Evolutionary conservation across 176 grass and related monocot genomes (phyloP).

Genomic region (Oryza glumipatula): DNA sequence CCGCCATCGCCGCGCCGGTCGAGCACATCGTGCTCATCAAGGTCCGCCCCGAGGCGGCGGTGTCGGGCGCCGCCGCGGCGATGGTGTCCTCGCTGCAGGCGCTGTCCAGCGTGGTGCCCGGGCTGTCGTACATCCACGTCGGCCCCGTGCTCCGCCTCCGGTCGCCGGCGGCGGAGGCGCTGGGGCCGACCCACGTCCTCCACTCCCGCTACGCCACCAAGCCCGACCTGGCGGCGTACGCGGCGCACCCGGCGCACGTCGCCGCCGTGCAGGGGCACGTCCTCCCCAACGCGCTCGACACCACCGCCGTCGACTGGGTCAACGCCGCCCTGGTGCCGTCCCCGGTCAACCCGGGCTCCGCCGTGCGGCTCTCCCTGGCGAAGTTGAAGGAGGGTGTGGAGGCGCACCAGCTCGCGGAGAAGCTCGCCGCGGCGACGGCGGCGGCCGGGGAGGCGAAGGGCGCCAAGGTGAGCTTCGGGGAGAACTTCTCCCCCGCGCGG

Average conservation of each 20-base stretch:
- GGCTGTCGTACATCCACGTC: slow-evolving; percentile 69
- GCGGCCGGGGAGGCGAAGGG: slow-evolving; percentile 43
- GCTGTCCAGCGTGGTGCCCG: slow-evolving; percentile 57
- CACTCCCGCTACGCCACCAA: slow-evolving; percentile 85
- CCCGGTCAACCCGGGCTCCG: slow-evolving; percentile 48
- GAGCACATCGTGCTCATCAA: slow-evolving; percentile 98
- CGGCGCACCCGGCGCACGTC: slow-evolving; percentile 68
- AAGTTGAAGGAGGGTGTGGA: slow-evolving; percentile 64
- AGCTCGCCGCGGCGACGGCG: slow-evolving; percentile 43
- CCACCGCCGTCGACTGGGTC: slow-evolving; percentile 83
- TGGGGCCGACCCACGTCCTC: slow-evolving; percentile 76
- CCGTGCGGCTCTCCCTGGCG: slow-evolving; percentile 70
- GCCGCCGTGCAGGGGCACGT: slow-evolving; percentile 68
- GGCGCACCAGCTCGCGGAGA: slow-evolving; percentile 43
- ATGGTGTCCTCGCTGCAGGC: slow-evolving; percentile 66
- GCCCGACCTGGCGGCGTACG: slow-evolving; percentile 74
- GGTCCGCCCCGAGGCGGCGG: slow-evolving; percentile 49
- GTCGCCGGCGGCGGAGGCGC: slow-evolving; percentile 68
- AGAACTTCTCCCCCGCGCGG: slow-evolving; percentile 84
- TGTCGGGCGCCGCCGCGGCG: slow-evolving; percentile 57
- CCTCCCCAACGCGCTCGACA: slow-evolving; percentile 70
- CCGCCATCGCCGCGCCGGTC: slow-evolving; percentile 40
- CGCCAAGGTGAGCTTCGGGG: slow-evolving; percentile 68
- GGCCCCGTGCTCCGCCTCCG: slow-evolving; percentile 71
- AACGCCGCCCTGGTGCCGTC: slow-evolving; percentile 43